Base-by-base conservation (phyloP, 345 rosid genomes). In the Psidium guajava region DNA sequence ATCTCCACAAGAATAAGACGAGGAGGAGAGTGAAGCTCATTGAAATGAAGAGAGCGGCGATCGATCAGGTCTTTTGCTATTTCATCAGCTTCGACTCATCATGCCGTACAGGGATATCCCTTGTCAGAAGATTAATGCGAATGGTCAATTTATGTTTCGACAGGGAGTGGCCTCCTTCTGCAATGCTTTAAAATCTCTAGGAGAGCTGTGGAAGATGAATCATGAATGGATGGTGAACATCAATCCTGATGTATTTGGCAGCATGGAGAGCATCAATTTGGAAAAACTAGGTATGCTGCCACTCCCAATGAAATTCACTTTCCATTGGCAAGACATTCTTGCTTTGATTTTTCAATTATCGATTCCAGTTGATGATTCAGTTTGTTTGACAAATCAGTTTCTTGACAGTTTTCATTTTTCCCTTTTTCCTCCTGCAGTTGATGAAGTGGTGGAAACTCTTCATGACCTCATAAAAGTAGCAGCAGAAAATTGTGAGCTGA, bases 391-490 rank as follows among this genome's bases (percentile, higher is more conserved):
- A 36, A 69, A 18, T 16, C 77, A 69, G 77, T 69, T 21, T 40
- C 47, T 32, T 32, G 36, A 69, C 21, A 32, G 77, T 32, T 18
- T 32, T 36, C 47, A 32, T 18, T 20, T 49, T 44, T 15, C 57
- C 42, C 82, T 42, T 21, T 21, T 22, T 85, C 21, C 49, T 28
- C 55, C 82, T 83, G 90, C 85, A 94, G 98, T 91, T 80, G 96
- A 93, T 82, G 83, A 84, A 40, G 93, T 94, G 61, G 57, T 93
- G 85, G 93, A 90, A 58, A 91, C 89, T 52, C 89, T 93, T 25
- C 91, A 91, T 84, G 89, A 91, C 91, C 57, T 95, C 86, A 90
- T 93, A 6, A 89, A 86, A 85, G 84, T 90, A 88, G 77, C 77
- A 69, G 77, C 44, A 69, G 77, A 69, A 69, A 69, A 69, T 69